Evolutionary conservation across 305 asterid species (phyloP), one percentile per base, ranked within the genome.

Genomic region (Fraxinus greggii): DNA sequence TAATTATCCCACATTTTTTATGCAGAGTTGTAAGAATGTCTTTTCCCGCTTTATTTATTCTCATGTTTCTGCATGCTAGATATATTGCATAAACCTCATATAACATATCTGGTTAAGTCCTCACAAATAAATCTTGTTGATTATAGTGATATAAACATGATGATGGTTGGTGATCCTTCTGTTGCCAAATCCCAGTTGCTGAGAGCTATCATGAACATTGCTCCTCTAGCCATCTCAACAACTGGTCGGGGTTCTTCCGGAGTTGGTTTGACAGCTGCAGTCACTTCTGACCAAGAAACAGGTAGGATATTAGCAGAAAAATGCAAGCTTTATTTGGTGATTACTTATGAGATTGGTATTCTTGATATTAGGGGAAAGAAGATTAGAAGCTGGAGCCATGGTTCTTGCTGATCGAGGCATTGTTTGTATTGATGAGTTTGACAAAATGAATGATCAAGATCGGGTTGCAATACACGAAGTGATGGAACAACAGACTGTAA

Each of bases 121-220:
- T 63, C 72, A 63, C 8, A 24, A 63, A 1, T 48, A 35, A 83
- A 59, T 67, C 73, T 74, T 89, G 40, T 69, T 80, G 79, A 87
- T 79, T 84, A 56, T 76, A 96, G 99, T 85, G 98, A 96, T 84
- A 93, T 96, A 86, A 96, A 96, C 86, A 93, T 96, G 99, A 96
- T 96, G 99, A 96, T 96, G 98, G 98, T 96, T 75, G 99, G 98
- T 2, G 99, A 96, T 87, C 99, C 99, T 79, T 96, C 98, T 86
- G 98, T 96, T 85, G 98, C 99, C 74, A 96, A 96, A 89, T 96
- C 99, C 86, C 99, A 96, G 87, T 88, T 96, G 78, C 88, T 94
- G 85, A 92, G 99, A 89, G 98, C 99, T 40, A 94, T 96, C 78
- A 92, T 96, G 95, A 93, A 93, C 83, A 94, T 96, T 82, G 98